Evolutionary conservation across 768 basidiomycete genomes (phyloP), one percentile per base, ranked within the genome.

Genomic region (Trametes cinnabarina): DNA sequence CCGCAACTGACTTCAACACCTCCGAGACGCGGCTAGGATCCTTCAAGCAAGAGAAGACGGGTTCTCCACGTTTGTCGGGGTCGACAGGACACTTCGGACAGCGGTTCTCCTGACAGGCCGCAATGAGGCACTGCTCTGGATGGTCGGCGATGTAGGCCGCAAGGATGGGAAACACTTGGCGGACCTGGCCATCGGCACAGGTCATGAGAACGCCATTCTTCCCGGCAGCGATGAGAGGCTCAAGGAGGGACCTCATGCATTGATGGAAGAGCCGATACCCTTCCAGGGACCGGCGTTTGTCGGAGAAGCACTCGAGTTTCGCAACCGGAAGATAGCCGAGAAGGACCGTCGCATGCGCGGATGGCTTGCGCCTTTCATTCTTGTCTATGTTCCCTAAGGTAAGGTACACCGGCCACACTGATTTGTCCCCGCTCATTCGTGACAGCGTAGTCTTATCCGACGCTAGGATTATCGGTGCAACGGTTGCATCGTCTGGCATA

Each of bases 361-460:
- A 63, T 11, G 65, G 63, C 50, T 66, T 40, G 19, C 67, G 62
- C 0, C 71, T 61, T 0, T 61, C 34, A 1, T 47, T 39, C 40
- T 67, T 70, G 6, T 52, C 30, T 9, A 74, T 63, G 56, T 73
- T 74, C 0, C 72, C 72, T 37, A 74, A 65, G 14, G 63, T 69
- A 6, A 74, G 44, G 41, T 74, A 73, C 0, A 74, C 68, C 0
- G 72, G 73, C 55, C 68, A 74, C 15, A 70, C 72, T 1, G 44
- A 17, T 46, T 71, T 71, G 55, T 69, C 61, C 0, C 72, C 68
- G 23, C 58, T 58, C 40, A 63, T 68, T 50, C 22, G 62, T 15
- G 60, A 70, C 44, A 52, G 62, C 20, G 64, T 59, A 0, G 72
- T 73, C 51, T 72, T 71, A 55, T 74, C 72, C 0, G 70, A 63